These are phyloP conservation scores for Eragrostis nindensis DNA, from an alignment of 176 grass and related monocot genomes.

Conservation along the genomic window DNA sequence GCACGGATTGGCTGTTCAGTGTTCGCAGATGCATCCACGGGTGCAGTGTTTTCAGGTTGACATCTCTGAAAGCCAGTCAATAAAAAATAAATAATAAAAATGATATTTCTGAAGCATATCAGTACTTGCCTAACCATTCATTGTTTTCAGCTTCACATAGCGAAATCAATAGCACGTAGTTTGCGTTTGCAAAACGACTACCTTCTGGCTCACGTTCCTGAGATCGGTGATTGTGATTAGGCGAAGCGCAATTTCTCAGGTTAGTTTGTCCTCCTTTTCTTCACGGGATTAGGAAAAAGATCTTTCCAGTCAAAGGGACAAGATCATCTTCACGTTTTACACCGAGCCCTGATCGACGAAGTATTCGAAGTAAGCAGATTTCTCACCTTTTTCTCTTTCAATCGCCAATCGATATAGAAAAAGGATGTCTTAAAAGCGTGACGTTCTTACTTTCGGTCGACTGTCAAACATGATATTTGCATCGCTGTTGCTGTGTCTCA, in stretches of 20 bases:
- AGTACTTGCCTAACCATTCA: background rate
- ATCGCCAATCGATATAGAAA: background rate
- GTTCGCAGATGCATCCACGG: background rate
- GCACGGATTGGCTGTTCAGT: constrained; percentile 12
- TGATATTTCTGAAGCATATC: background rate
- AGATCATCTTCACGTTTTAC: constrained; percentile 26
- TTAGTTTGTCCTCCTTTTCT: constrained; percentile 9
- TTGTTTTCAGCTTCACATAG: constrained; percentile 32
- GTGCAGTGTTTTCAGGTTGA: constrained; percentile 23
- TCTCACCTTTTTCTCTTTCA: background rate
- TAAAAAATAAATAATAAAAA: too few species aligned
- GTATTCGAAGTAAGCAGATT: background rate
- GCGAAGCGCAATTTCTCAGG: background rate
- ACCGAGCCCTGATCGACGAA: background rate
- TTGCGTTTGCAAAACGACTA: background rate
- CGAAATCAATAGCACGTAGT: background rate
- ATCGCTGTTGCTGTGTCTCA: background rate
- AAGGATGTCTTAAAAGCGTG: constrained; percentile 26
- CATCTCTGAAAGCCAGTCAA: background rate
- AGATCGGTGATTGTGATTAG: background rate
- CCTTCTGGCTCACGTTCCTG: constrained; percentile 11
- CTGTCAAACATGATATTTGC: background rate
- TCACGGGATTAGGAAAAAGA: constrained; percentile 30
- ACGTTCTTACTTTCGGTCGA: constrained; percentile 20
- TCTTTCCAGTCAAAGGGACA: constrained; percentile 29